Base-by-base conservation (phyloP, 331 rosid genomes). In the Prunus yedoensis region DNA sequence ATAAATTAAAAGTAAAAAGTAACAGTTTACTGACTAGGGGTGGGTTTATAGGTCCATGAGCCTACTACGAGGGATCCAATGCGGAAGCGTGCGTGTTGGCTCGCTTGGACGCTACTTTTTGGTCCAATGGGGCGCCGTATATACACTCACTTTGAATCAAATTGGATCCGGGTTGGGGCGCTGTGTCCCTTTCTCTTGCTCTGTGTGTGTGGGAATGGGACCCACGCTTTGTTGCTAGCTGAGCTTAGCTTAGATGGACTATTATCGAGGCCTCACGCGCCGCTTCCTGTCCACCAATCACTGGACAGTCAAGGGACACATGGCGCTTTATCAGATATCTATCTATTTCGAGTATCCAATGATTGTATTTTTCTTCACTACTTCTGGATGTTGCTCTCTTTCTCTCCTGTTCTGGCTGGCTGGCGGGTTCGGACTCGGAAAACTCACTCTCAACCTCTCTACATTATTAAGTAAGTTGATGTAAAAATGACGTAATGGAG, bases 181-280 rank as follows among this genome's bases (percentile, higher is more conserved):
- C 2, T 6, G 41, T 35, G 41, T 35, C 23, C 23, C 23, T 23
- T 23, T 23, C 41, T 35, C 6, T 1, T 0, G 4, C 1, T 32
- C 1, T n/a, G n/a, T 6, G 41, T 35, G 41, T 35, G 41, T 35
- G 41, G 7, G 38, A 32, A 4, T 53, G 71, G 77, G 73, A 49
- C 66, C 81, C 59, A 16, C 56, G 14, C 8, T 27, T 0, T 69
- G 76, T 52, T 35, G 41, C 41, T 35, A 5, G 41, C 41, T 35
- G 41, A 35, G 41, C 41, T 35, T 25, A 27, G 81, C 35, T 62
- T 4, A 38, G 58, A 38, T 35, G 56, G 58, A 58, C 66, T 35
- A 23, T 28, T 35, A 23, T 28, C 80, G 74, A 80, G 77, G 74
- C 53, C 77, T 63, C 77, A 80, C 70, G 84, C 77, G 77, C 80